These are phyloP conservation scores for Cladophialophora immunda DNA, from an alignment of 2,329 filamentous ascomycete genomes.

Conservation along the genomic window DNA sequence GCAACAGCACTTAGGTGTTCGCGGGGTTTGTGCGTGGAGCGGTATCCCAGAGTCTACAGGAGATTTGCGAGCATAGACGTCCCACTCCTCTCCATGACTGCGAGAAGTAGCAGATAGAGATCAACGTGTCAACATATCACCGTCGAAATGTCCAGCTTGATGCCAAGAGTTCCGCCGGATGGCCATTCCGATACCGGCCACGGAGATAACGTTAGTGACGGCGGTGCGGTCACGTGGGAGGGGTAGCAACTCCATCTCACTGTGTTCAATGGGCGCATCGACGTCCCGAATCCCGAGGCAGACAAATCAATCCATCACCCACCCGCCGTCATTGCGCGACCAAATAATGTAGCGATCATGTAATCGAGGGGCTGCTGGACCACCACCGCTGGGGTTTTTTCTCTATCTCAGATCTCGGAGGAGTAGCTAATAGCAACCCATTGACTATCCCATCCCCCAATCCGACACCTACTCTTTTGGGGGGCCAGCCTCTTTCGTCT, in stretches of 20 bases:
- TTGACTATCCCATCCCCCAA: not conserved
- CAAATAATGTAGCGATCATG: not conserved
- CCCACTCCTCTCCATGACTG: not conserved
- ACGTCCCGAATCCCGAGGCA: constrained; percentile 3
- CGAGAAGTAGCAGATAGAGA: not conserved
- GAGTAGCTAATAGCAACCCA: not conserved
- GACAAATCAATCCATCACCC: not conserved
- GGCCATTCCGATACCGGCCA: not conserved
- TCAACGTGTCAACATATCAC: too few relatives aligned
- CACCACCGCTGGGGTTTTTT: not conserved
- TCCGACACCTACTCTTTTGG: not conserved
- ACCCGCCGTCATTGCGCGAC: not conserved
- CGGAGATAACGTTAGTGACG: not conserved
- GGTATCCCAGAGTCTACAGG: not conserved
- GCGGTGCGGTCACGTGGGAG: not conserved
- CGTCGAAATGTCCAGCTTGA: too few relatives aligned
- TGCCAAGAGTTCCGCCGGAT: not conserved
- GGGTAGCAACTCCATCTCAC: not conserved
- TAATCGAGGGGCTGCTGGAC: constrained; percentile 6
- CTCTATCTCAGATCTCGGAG: not conserved
- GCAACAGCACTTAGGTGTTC: not conserved
- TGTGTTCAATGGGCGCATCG: not conserved
- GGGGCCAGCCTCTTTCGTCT: not conserved
- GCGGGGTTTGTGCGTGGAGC: not conserved
- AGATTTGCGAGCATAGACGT: not conserved